These are phyloP conservation scores for Saturnispora silvae DNA, from an alignment of 805 yeast species.

Conservation along the genomic window DNA sequence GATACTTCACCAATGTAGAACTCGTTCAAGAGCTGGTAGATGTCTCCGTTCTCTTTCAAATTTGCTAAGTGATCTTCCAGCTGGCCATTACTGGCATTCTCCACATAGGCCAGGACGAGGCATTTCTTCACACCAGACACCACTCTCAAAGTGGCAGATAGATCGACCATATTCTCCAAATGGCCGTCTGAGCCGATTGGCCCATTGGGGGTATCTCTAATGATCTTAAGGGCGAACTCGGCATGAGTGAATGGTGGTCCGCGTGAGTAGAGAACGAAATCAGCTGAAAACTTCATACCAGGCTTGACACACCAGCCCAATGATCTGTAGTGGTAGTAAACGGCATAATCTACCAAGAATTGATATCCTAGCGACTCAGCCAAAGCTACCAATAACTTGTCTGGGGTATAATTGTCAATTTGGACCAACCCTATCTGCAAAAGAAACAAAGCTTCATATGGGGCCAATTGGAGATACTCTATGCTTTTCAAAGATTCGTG, in stretches of 20 bases:
- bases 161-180: conserved; percentile 39
- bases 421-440: conserved; percentile 29
- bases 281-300: conserved; percentile 90
- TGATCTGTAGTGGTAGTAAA: conserved; percentile 78
- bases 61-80: conserved; percentile 14
- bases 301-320: conserved; percentile 91
- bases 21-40: conserved; percentile 27
- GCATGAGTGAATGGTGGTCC: conserved; percentile 98
- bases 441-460: conserved; percentile 67
- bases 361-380: conserved; percentile 11
- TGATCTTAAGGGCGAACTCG: conserved; percentile 50
- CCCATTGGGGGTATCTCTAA: conserved; percentile 10
- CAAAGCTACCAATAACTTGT: conserved; percentile 11
- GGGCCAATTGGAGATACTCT: conserved; percentile 58
- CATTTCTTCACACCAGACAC: conserved; percentile 80
- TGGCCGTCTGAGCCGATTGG: not conserved
- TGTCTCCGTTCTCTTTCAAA: conserved; percentile 6
- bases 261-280: conserved; percentile 66
- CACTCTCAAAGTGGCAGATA: conserved; percentile 65
- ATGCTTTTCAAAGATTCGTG: conserved; percentile 23
- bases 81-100: conserved; percentile 31
- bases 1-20: conserved; percentile 53
- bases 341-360: conserved; percentile 45
- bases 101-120: conserved; percentile 59
- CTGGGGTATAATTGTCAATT: conserved; percentile 5